Percentiles rank a stretch among this genome's conserved stretches.
Conservation (phyloP, 2,329 filamentous ascomycete genomes). For the Simplicillium sp. region DNA sequence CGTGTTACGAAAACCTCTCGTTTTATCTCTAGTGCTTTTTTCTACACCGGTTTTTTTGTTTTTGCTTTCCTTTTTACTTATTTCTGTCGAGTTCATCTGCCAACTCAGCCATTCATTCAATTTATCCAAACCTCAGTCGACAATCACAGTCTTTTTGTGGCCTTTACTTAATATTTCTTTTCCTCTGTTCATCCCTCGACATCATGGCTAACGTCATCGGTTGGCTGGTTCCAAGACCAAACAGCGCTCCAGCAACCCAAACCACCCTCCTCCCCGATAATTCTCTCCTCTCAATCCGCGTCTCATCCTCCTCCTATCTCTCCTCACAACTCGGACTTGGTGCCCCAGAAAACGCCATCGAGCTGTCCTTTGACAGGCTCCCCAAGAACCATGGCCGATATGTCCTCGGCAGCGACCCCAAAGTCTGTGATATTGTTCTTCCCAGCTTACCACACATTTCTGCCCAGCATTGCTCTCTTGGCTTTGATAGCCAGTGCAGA, state of each 20-base stretch:
- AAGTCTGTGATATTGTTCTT: slow-evolving; percentile 25
- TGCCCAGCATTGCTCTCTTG: slow-evolving; percentile 25
- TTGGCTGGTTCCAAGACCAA: slow-evolving; percentile 28
- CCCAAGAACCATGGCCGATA: slow-evolving; percentile 25
- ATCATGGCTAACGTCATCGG: slow-evolving; percentile 22
- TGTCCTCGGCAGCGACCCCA: slow-evolving; percentile 26
- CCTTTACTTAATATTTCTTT: too few species aligned
- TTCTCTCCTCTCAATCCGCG: slow-evolving; percentile 4
- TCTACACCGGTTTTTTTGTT: neutral
- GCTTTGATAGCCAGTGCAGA: slow-evolving; percentile 26
- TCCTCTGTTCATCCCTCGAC: neutral
- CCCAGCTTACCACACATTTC: slow-evolving; percentile 23
- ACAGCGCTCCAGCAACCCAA: slow-evolving; percentile 19
- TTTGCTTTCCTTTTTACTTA: neutral
- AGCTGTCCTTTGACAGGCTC: slow-evolving; percentile 22
- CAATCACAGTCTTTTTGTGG: too few species aligned
- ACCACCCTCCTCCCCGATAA: too few species aligned
- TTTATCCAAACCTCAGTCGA: too few species aligned
- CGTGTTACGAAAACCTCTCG: neutral
- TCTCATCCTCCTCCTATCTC: slow-evolving; percentile 15
- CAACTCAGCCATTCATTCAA: too few species aligned
- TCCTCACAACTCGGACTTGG: slow-evolving; percentile 18
- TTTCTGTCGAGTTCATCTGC: neutral
- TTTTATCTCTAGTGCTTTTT: neutral
- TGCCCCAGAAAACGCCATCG: slow-evolving; percentile 18